Conservation (phyloP, 2,329 filamentous ascomycete species). For the Alternaria novae-zelandiae region DNA sequence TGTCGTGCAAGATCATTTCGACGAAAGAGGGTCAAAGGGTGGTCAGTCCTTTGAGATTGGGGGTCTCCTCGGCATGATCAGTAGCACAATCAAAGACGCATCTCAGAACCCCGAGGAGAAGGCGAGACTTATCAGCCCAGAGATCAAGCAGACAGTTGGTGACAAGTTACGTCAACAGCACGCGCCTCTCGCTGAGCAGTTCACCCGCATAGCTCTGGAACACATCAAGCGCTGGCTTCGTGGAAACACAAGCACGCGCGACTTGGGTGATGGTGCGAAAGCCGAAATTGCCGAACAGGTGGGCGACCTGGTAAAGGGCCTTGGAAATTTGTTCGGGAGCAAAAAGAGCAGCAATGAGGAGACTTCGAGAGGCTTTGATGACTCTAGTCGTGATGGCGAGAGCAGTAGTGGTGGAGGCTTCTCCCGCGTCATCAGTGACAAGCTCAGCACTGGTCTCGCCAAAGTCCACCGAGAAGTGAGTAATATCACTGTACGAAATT, state of each 20-base stretch:
- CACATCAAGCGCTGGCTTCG: slow-evolving; percentile 43
- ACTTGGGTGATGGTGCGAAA: slow-evolving; percentile 38
- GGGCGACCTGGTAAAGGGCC: slow-evolving; percentile 35
- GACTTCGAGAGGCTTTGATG: slow-evolving; percentile 25
- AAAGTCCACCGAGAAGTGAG: slow-evolving; percentile 35
- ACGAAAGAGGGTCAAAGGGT: slow-evolving; percentile 19
- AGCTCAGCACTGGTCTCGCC: slow-evolving; percentile 38
- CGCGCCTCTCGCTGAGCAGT: slow-evolving; percentile 36
- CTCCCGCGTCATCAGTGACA: slow-evolving; percentile 37
- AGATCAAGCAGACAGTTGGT: slow-evolving; percentile 37
- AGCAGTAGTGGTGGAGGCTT: slow-evolving; percentile 27
- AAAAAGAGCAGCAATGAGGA: slow-evolving; percentile 29
- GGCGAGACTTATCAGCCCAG: slow-evolving; percentile 38
- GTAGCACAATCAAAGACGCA: slow-evolving; percentile 36
- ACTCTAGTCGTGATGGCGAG: slow-evolving; percentile 16
- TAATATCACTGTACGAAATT: background rate
- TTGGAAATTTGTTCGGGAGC: slow-evolving; percentile 31
- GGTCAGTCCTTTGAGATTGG: slow-evolving; percentile 31
- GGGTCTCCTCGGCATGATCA: slow-evolving; percentile 35
- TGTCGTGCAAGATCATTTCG: slow-evolving; percentile 33
- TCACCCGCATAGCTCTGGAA: slow-evolving; percentile 36
- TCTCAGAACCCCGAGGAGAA: slow-evolving; percentile 39
- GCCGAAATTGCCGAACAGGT: slow-evolving; percentile 40
- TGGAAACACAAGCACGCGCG: slow-evolving; percentile 38
- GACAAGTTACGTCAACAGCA: slow-evolving; percentile 37